Evolutionary conservation across 345 rosid genomes (phyloP).

Genomic region (Citrus glauca): DNA sequence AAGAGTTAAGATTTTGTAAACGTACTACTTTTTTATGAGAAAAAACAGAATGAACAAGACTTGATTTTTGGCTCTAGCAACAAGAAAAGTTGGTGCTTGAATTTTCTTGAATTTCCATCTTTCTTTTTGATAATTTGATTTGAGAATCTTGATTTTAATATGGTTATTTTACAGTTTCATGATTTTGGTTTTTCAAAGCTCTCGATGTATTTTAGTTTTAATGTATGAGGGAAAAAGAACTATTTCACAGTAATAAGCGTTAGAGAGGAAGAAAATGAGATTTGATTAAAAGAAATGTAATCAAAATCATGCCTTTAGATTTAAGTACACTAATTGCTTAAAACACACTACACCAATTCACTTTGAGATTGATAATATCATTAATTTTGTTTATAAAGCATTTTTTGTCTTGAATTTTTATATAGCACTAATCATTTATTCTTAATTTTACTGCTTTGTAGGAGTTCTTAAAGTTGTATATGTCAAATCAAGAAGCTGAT

Average conservation of each 20-base stretch:
- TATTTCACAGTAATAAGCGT: neutral
- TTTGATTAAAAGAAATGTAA: neutral
- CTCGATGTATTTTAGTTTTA: neutral
- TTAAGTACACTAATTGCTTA: too few species aligned
- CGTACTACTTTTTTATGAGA: neutral
- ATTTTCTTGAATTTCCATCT: neutral
- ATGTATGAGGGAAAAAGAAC: neutral
- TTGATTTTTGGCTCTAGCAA: neutral
- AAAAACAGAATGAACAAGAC: neutral
- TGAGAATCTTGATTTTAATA: neutral
- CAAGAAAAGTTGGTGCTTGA: neutral
- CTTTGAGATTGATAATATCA: neutral
- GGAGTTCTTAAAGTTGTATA: neutral
- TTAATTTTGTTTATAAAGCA: neutral
- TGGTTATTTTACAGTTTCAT: neutral
- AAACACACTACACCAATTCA: too few species aligned
- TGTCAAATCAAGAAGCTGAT: conserved; percentile 2
- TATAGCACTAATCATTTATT: neutral
- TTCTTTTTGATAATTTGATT: too few species aligned
- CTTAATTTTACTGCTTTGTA: neutral
- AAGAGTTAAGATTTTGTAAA: too few species aligned
- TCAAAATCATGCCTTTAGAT: neutral
- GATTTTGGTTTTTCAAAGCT: neutral
- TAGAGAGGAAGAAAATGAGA: neutral
- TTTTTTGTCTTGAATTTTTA: neutral